Percentiles rank a stretch among this genome's conserved stretches.
phyloP scores from a whole-genome alignment of 208 protist genomes.

The Trichomonas tenax region DNA sequence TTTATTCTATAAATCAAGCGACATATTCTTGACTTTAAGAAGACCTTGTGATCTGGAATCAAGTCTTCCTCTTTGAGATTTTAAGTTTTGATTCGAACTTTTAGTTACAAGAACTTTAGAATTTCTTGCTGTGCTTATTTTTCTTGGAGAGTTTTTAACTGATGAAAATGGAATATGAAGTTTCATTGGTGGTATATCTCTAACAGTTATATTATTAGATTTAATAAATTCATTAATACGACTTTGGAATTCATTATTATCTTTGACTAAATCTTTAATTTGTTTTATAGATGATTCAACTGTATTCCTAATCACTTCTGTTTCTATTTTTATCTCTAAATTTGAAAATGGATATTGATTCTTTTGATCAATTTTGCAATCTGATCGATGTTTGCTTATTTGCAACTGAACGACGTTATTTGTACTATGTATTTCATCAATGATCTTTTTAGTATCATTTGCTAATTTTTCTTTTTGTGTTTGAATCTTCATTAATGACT shows the following conservation, averaged over 20 bases:
- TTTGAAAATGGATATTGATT: neutral
- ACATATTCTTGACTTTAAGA: neutral
- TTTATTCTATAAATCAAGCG: neutral
- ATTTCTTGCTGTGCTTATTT: neutral
- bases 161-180: neutral
- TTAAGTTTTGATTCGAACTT: too few relatives aligned
- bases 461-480: neutral
- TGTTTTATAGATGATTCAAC: neutral
- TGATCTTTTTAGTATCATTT: neutral
- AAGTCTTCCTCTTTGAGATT: neutral
- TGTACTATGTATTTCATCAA: neutral
- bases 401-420: neutral
- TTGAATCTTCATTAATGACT: neutral
- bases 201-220: neutral
- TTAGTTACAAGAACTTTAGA: too few relatives aligned
- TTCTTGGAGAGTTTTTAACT: neutral
- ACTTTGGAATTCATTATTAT: neutral
- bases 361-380: neutral
- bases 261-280: neutral
- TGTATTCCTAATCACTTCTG: neutral
- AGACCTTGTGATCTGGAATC: neutral
- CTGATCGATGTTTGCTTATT: neutral
- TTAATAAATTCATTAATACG: neutral
- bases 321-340: neutral
- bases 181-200: neutral